These are phyloP conservation scores for Quercus glauca DNA, from an alignment of 306 rosid species.

Conservation along the genomic window DNA sequence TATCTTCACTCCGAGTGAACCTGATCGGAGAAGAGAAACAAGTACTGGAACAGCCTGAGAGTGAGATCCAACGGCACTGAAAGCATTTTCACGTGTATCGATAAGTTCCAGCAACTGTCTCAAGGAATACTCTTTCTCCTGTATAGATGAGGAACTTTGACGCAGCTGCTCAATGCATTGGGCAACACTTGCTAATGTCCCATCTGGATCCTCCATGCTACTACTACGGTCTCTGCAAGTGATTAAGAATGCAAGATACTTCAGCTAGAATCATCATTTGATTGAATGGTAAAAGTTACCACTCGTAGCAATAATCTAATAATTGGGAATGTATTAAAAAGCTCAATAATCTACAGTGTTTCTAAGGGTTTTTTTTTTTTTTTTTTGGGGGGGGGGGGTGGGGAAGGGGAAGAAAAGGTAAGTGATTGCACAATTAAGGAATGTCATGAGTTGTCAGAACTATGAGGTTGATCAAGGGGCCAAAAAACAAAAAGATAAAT, in stretches of 20 bases:
- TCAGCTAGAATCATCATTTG: slow-evolving; percentile 5
- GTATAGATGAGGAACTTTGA: slow-evolving; percentile 70
- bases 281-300: neutral
- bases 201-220: slow-evolving; percentile 99
- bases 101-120: slow-evolving; percentile 82
- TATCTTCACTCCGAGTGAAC: slow-evolving; percentile 89
- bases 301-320: neutral
- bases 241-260: slow-evolving; percentile 28
- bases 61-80: slow-evolving; percentile 99
- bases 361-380: neutral
- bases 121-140: slow-evolving; percentile 89
- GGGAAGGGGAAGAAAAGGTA: neutral
- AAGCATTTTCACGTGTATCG: slow-evolving; percentile 87
- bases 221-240: slow-evolving; percentile 79
- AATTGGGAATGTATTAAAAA: neutral
- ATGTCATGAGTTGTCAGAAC: neutral
- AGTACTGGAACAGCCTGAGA: slow-evolving; percentile 99
- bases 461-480: neutral
- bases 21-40: slow-evolving; percentile 97
- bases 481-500: neutral
- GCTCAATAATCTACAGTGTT: neutral
- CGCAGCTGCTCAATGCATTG: slow-evolving; percentile 99
- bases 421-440: neutral
- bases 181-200: slow-evolving; percentile 97
- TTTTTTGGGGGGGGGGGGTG: neutral